Evolutionary conservation across 768 basidiomycete genomes (phyloP), one percentile per base, ranked within the genome.

Genomic region (Arthromyces matolae): DNA sequence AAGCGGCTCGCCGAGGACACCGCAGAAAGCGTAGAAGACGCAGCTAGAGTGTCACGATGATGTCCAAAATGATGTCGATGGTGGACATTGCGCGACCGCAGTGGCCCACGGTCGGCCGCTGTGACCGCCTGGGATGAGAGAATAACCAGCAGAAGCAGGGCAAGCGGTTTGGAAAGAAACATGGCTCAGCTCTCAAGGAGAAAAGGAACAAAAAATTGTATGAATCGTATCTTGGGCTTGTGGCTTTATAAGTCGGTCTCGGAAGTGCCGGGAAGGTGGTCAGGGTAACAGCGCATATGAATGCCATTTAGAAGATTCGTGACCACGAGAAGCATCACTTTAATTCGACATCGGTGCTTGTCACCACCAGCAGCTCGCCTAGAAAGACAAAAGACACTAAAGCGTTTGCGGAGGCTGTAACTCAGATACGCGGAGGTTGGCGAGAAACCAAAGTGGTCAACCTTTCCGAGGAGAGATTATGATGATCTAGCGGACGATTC

Each of bases 371-470:
- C 29, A 28, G 34, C 44, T 45, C 28, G 34, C 46, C 27, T 16
- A 27, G 27, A 48, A 19, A 20, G 23, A 48, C 41, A 43, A 38
- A 36, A 22, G 19, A 37, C 24, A 23, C 38, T 45, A 45, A 25
- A 40, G 43, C 27, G 14, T 19, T 33, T 42, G 44, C 40, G 49
- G 31, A 29, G 27, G 20, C 33, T 38, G 32, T 35, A 36, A 18
- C 27, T 48, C 45, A 55, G 56, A 60, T 64, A 60, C 61, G 62
- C 60, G 63, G 64, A 59, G 50, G 54, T 51, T 46, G 53, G n/a
- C n/a, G n/a, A n/a, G n/a, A n/a, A n/a, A n/a, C n/a, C n/a, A n/a
- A n/a, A n/a, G n/a, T n/a, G n/a, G n/a, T n/a, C n/a, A 14, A n/a
- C 32, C 45, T 44, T 46, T 47, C 49, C 53, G 53, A 51, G 53